Evolutionary conservation across 1,139 yeast species (phyloP).

Genomic region (Candida gigantensis): DNA sequence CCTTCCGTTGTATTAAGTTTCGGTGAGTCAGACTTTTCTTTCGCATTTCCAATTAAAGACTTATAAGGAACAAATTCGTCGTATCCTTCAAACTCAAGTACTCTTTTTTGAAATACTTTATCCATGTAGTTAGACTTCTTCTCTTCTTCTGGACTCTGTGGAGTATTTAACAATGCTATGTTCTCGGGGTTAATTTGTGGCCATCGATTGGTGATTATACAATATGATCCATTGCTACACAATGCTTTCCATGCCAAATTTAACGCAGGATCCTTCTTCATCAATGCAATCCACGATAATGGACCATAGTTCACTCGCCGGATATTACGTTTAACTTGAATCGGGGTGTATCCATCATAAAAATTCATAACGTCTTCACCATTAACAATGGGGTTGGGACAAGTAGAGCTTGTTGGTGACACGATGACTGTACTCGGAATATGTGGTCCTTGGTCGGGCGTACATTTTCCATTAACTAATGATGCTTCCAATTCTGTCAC

Average conservation of each 20-base stretch:
- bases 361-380: conserved; percentile 29
- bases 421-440: conserved; percentile 2
- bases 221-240: conserved; percentile 9
- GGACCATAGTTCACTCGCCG: conserved; percentile 38
- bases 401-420: conserved; percentile 16
- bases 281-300: conserved; percentile 39
- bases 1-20: neutral
- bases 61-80: conserved; percentile 36
- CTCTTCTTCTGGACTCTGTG: conserved; percentile 1
- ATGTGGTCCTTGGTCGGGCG: neutral
- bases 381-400: conserved; percentile 26
- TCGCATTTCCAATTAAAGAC: conserved; percentile 7
- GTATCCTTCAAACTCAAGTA: conserved; percentile 35
- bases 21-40: neutral
- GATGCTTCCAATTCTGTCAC: conserved; percentile 6
- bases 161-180: conserved; percentile 14
- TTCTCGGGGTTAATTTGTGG: conserved; percentile 19
- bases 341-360: conserved; percentile 30
- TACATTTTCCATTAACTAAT: neutral
- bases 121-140: conserved; percentile 18
- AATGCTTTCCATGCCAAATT: conserved; percentile 27
- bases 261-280: conserved; percentile 33
- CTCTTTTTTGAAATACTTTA: conserved; percentile 29
- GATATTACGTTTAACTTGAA: conserved; percentile 25
- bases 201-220: conserved; percentile 8